Conservation (phyloP, 2,329 filamentous ascomycete genomes). For the Aspergillus candidus region DNA sequence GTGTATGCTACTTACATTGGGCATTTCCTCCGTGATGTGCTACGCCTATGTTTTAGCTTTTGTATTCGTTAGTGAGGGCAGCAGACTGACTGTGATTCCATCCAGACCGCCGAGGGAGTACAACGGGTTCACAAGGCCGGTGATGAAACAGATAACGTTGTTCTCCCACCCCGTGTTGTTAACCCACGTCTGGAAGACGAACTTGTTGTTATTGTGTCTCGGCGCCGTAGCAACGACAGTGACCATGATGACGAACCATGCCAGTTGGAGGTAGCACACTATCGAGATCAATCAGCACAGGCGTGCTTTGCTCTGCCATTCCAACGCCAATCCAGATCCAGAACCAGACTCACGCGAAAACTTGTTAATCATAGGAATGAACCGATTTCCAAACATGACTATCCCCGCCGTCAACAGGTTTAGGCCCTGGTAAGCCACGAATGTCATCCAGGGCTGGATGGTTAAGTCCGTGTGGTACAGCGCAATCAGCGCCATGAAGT, state of each 20-base stretch:
- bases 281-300: background rate
- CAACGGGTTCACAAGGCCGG: conserved; percentile 45
- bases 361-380: conserved; percentile 41
- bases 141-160: conserved; percentile 47
- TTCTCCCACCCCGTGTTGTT: conserved; percentile 51
- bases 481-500: conserved; percentile 39
- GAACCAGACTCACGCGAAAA: conserved; percentile 31
- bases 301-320: too few relatives aligned
- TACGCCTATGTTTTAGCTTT: conserved; percentile 4
- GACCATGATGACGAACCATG: conserved; percentile 45
- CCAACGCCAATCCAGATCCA: background rate
- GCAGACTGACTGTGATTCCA: conserved; percentile 32
- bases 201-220: conserved; percentile 41
- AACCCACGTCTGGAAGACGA: conserved; percentile 49
- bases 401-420: conserved; percentile 42
- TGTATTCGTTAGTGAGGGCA: background rate
- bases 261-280: conserved; percentile 44
- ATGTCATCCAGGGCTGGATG: conserved; percentile 45
- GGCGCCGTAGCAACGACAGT: conserved; percentile 45
- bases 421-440: conserved; percentile 34
- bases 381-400: conserved; percentile 45
- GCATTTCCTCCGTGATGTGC: conserved; percentile 50
- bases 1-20: conserved; percentile 35
- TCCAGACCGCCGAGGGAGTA: conserved; percentile 46
- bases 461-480: conserved; percentile 37